These are phyloP conservation scores for Withania somnifera DNA, from an alignment of 305 asterid species.

Conservation along the genomic window DNA sequence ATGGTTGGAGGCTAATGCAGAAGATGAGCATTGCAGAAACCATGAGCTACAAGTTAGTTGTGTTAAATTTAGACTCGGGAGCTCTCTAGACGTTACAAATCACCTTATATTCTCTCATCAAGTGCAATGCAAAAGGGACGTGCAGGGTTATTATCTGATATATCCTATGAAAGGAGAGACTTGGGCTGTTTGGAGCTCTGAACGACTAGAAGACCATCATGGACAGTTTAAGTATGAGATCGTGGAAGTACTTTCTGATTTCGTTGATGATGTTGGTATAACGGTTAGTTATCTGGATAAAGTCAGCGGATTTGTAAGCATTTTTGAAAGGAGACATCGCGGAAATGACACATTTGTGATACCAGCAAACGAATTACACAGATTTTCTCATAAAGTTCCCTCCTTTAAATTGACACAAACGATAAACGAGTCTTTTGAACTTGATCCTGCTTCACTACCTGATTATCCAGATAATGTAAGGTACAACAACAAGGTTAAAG, in stretches of 20 bases:
- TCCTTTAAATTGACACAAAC: conserved; percentile 45
- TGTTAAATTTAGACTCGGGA: conserved; percentile 52
- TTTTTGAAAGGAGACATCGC: conserved; percentile 35
- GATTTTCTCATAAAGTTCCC: conserved; percentile 60
- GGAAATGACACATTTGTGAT: conserved; percentile 19
- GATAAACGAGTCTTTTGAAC: conserved; percentile 61
- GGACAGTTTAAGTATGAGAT: conserved; percentile 40
- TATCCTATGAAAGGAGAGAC: conserved; percentile 64
- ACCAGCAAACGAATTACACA: conserved; percentile 29
- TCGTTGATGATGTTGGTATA: conserved; percentile 27
- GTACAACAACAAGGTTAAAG: background rate
- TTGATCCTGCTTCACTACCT: conserved; percentile 68
- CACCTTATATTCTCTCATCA: conserved; percentile 50
- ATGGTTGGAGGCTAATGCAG: conserved; percentile 58
- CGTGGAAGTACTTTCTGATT: conserved; percentile 61
- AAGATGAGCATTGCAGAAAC: conserved; percentile 22
- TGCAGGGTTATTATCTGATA: conserved; percentile 22
- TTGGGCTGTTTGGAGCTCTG: conserved; percentile 66
- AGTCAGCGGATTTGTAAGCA: conserved; percentile 50
- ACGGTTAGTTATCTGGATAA: conserved; percentile 47
- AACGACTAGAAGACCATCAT: conserved; percentile 22
- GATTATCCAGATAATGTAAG: conserved; percentile 22
- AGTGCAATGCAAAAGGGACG: conserved; percentile 30
- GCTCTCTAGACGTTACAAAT: conserved; percentile 8
- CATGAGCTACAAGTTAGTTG: conserved; percentile 54